These are phyloP conservation scores for Entelexis sorbosivorans DNA, from an alignment of 1,139 yeast species.

Conservation along the genomic window DNA sequence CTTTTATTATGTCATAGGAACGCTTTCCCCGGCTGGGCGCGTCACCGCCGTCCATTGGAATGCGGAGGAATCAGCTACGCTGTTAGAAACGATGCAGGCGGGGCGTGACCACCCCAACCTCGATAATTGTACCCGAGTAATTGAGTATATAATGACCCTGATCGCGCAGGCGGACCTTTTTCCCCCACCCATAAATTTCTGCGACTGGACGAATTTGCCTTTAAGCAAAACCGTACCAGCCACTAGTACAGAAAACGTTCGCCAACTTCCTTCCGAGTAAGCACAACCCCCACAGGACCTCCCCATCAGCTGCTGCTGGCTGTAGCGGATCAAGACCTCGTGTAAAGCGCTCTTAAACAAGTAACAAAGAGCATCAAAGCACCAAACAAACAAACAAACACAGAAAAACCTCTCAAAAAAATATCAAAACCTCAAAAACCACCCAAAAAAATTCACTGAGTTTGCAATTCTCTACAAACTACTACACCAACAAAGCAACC, in stretches of 20 bases:
- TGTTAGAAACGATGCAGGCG: neutral
- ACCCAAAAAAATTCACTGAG: neutral
- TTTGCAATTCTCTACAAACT: slow-evolving; percentile 2
- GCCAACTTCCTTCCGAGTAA: slow-evolving; percentile 27
- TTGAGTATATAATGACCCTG: neutral
- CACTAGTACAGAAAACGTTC: slow-evolving; percentile 20
- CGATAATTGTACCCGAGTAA: neutral
- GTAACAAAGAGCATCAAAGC: slow-evolving; percentile 3
- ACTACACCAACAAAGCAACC: neutral
- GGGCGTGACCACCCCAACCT: slow-evolving; percentile 4
- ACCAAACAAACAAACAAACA: neutral
- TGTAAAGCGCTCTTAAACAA: neutral
- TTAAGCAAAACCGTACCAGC: slow-evolving; percentile 12
- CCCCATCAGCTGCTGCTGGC: slow-evolving; percentile 28
- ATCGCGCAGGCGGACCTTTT: neutral
- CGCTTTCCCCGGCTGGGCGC: neutral
- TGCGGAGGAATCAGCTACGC: neutral
- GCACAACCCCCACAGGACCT: slow-evolving; percentile 28
- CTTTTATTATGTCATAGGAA: neutral
- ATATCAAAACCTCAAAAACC: slow-evolving; percentile 7
- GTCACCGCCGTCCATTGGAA: neutral
- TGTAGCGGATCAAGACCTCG: slow-evolving; percentile 21
- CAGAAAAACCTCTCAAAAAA: slow-evolving; percentile 10
- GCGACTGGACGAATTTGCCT: slow-evolving; percentile 9
- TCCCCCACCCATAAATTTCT: neutral